Conservation (phyloP, 306 rosid species). For the Calophaca sinica region DNA sequence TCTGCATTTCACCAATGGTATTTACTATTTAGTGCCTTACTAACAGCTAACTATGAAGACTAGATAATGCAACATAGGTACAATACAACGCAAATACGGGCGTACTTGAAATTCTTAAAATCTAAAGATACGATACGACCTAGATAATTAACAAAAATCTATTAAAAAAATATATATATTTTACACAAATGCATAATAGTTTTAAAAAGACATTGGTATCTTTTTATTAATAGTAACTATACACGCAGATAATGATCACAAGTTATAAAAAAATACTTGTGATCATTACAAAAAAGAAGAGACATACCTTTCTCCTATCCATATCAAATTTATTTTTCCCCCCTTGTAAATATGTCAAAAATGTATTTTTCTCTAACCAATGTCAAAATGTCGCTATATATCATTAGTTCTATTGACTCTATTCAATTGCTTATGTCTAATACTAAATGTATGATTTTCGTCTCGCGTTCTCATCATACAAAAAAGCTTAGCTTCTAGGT, state of each 20-base stretch:
- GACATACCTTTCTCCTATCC: background rate
- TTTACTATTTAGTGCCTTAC: slow-evolving; percentile 13
- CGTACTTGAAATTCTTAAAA: background rate
- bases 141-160: background rate
- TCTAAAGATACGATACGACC: background rate
- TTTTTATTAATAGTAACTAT: no score
- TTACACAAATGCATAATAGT: no score
- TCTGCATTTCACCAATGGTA: slow-evolving; percentile 18
- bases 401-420: background rate
- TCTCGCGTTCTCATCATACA: no score
- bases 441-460: no score
- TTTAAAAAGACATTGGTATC: background rate
- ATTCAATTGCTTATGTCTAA: background rate
- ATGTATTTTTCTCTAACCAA: background rate
- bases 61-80: background rate
- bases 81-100: background rate
- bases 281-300: background rate
- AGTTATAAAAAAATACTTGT: background rate
- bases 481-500: background rate
- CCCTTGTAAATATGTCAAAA: background rate
- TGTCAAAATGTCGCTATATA: background rate
- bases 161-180: no score
- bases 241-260: background rate
- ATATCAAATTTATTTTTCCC: no score
- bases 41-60: background rate